Evolutionary conservation across 495 filamentous ascomycete species (phyloP).

Genomic region (Aspergillus incahuasiensis): DNA sequence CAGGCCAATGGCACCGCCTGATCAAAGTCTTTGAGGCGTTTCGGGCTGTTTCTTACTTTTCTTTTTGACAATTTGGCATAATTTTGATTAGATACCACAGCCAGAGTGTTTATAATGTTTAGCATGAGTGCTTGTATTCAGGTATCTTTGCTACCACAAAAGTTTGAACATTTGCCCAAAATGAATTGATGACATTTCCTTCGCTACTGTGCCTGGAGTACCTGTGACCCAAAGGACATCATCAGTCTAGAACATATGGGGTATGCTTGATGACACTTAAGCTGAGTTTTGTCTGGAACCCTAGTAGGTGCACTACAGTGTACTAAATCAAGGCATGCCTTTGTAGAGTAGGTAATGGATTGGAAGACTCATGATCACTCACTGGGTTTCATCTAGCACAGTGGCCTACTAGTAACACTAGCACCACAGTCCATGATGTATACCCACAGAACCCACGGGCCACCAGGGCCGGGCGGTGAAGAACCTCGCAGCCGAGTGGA

Average conservation of each 20-base stretch:
- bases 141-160: constrained; percentile 1
- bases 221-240: too few relatives aligned
- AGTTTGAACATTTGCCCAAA: background rate
- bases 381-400: background rate
- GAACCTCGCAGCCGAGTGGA: constrained; percentile 28
- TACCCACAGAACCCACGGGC: background rate
- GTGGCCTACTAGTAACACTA: too few relatives aligned
- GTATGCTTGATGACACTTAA: too few relatives aligned
- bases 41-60: constrained; percentile 14
- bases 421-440: background rate
- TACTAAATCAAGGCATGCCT: too few relatives aligned
- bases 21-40: background rate
- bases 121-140: constrained; percentile 1
- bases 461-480: constrained; percentile 30
- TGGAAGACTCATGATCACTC: background rate
- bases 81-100: constrained; percentile 24
- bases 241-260: too few relatives aligned
- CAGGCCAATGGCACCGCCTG: constrained; percentile 31
- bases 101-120: constrained; percentile 10
- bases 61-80: constrained; percentile 1
- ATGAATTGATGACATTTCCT: background rate
- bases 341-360: too few relatives aligned
- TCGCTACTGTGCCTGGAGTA: background rate
- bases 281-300: too few relatives aligned
- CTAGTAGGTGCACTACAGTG: too few relatives aligned